phyloP scores from a whole-genome alignment of 75 land plant species.

The Adiantum capillusveneris region DNA sequence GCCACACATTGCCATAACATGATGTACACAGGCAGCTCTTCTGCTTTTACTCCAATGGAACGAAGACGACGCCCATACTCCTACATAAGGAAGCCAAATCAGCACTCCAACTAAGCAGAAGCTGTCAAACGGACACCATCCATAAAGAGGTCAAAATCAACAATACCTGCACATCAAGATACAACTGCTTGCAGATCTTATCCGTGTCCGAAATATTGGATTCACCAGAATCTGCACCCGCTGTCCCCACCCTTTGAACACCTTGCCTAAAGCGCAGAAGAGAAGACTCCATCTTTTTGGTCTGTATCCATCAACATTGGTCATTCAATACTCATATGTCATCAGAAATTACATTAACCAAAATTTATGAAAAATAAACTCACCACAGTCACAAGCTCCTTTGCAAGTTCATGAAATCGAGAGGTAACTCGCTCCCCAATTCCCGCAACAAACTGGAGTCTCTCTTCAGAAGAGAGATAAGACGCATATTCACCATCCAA shows the following conservation, averaged over 20 bases:
- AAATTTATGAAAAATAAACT: constrained; percentile 7
- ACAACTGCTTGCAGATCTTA: constrained; percentile 81
- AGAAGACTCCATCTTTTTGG: constrained; percentile 80
- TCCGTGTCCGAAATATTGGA: constrained; percentile 72
- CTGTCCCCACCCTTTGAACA: constrained; percentile 61
- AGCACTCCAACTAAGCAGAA: not conserved
- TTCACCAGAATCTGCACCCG: constrained; percentile 60
- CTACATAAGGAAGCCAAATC: constrained; percentile 22
- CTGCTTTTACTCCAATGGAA: constrained; percentile 62
- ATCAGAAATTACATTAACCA: too few relatives aligned
- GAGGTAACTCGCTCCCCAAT: constrained; percentile 53
- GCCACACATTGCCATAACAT: constrained; percentile 91
- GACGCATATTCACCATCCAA: constrained; percentile 59
- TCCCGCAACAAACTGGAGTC: constrained; percentile 37
- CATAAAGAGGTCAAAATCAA: not conserved
- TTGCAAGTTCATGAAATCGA: constrained; percentile 59
- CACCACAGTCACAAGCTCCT: constrained; percentile 72
- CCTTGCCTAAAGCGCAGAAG: constrained; percentile 62
- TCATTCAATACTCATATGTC: not conserved
- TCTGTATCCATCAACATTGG: constrained; percentile 24
- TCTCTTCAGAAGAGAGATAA: constrained; percentile 43
- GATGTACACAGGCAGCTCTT: constrained; percentile 54
- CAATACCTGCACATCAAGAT: constrained; percentile 87
- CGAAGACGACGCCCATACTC: constrained; percentile 83
- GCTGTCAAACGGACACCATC: not conserved